Evolutionary conservation across 176 grass and related monocot species (phyloP).

Genomic region (Musa troglodytarum): DNA sequence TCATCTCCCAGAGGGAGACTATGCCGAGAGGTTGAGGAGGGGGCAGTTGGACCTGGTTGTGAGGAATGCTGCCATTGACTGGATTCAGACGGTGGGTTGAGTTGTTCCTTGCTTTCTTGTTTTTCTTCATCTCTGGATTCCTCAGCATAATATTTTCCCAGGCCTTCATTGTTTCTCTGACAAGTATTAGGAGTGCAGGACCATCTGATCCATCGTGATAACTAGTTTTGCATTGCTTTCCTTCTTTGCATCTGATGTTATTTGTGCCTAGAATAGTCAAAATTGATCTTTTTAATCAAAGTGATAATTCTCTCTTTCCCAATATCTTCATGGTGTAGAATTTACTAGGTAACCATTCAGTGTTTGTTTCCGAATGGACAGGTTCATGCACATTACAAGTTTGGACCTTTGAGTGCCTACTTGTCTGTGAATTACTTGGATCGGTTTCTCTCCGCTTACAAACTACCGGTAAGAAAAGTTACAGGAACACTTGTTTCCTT

Average conservation of each 20-base stretch:
- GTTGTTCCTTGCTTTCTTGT: background rate
- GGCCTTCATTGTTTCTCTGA: background rate
- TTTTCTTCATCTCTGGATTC: background rate
- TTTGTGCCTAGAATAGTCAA: background rate
- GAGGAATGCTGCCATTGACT: constrained; percentile 7
- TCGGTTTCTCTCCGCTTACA: constrained; percentile 62
- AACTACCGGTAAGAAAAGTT: constrained; percentile 50
- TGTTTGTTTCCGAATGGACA: constrained; percentile 37
- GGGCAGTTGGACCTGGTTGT: background rate
- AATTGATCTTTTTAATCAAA: background rate
- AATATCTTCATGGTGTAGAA: background rate
- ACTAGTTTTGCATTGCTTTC: background rate
- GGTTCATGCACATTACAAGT: constrained; percentile 77
- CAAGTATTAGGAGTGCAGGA: background rate
- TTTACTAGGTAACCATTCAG: constrained; percentile 1
- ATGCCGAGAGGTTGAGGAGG: background rate
- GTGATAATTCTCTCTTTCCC: background rate
- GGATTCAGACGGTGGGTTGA: constrained; percentile 9
- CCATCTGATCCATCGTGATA: background rate
- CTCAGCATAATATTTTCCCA: background rate
- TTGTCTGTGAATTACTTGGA: constrained; percentile 86
- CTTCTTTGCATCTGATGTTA: background rate
- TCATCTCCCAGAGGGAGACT: constrained; percentile 6
- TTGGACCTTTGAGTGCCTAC: constrained; percentile 70
- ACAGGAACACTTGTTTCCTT: background rate